Conservation (phyloP, 2,329 filamentous ascomycete species). For the Ustulina deusta region DNA sequence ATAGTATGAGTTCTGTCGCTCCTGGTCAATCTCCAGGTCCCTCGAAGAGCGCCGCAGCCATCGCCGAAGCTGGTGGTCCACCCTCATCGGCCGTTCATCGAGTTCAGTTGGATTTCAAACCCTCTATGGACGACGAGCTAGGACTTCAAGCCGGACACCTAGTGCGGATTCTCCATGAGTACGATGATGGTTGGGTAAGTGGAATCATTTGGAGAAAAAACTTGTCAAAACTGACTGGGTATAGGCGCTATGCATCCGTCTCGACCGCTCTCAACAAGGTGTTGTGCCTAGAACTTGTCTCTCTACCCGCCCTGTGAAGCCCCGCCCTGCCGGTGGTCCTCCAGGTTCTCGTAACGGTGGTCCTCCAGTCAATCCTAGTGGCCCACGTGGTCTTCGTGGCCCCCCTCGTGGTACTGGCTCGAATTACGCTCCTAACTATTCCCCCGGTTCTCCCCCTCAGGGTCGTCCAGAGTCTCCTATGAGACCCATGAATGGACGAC, state of each 20-base stretch:
- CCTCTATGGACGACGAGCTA: conserved; percentile 92
- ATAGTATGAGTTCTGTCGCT: conserved; percentile 67
- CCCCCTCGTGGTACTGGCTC: conserved; percentile 52
- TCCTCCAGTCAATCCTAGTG: conserved; percentile 64
- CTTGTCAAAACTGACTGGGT: conserved; percentile 41
- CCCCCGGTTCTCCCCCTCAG: conserved; percentile 49
- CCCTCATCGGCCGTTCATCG: conserved; percentile 79
- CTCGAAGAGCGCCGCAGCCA: conserved; percentile 67
- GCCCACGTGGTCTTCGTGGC: conserved; percentile 42
- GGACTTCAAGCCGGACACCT: conserved; percentile 83
- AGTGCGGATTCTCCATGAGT: conserved; percentile 91
- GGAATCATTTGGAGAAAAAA: conserved; percentile 1
- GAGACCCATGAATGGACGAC: conserved; percentile 48
- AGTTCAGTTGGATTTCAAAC: conserved; percentile 93
- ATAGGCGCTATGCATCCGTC: conserved; percentile 87
- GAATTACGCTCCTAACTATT: conserved; percentile 51
- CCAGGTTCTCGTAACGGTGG: conserved; percentile 58
- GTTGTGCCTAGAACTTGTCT: conserved; percentile 94
- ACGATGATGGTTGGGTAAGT: conserved; percentile 97
- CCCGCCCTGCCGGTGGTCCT: conserved; percentile 69
- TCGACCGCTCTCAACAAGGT: conserved; percentile 92
- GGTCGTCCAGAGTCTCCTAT: conserved; percentile 54
- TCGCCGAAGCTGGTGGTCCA: conserved; percentile 72
- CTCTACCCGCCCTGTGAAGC: conserved; percentile 91
- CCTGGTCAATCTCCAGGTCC: conserved; percentile 60